phyloP scores from a whole-genome alignment of 163 green algal species.

The Scenedesmus sp. region DNA sequence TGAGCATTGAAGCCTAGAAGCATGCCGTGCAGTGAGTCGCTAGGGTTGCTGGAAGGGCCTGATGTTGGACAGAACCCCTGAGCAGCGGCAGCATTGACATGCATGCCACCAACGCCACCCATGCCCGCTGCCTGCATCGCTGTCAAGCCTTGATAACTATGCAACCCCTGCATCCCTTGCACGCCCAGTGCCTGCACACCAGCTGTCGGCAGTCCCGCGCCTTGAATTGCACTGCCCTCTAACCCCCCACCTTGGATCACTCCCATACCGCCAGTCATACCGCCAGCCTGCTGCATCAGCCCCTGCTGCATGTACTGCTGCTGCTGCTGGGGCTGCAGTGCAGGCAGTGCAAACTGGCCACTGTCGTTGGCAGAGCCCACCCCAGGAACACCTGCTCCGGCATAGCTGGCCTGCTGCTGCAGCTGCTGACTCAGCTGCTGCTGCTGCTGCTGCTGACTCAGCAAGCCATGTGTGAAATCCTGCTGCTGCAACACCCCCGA shows the following conservation, averaged over 20 bases:
- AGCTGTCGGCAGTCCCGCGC: background rate
- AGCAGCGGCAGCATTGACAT: background rate
- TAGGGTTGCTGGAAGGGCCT: background rate
- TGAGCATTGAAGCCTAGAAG: background rate
- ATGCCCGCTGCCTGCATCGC: background rate
- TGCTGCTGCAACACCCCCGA: background rate
- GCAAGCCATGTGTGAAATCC: background rate
- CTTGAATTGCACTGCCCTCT: background rate
- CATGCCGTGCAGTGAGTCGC: background rate
- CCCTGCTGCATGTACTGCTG: slow-evolving; percentile 2
- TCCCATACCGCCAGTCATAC: background rate
- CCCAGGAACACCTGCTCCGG: background rate
- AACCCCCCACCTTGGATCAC: background rate
- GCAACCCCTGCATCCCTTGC: background rate
- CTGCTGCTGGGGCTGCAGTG: slow-evolving; percentile 9
- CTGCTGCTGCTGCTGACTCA: too few relatives aligned
- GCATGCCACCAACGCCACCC: background rate
- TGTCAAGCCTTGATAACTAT: background rate
- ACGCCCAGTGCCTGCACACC: background rate
- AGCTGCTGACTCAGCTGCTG: background rate
- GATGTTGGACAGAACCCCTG: background rate
- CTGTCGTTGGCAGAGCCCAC: background rate
- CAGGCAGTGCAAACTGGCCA: background rate
- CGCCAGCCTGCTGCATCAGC: background rate
- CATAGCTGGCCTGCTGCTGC: background rate